Conservation (phyloP, 306 rosid genomes). For the Prunus armeniaca region DNA sequence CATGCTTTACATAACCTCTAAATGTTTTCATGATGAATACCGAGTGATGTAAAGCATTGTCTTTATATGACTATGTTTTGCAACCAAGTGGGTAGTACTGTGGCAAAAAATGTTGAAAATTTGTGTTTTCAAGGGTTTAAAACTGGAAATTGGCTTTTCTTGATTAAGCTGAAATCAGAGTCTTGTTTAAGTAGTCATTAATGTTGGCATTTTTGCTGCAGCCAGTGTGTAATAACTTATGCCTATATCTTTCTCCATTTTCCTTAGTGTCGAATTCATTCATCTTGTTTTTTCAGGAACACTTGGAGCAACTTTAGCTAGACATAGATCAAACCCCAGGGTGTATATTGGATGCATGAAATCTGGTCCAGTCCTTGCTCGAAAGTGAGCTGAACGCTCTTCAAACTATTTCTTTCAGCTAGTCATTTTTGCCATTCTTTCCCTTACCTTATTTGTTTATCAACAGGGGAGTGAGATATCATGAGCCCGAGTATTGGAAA, state of each 20-base stretch:
- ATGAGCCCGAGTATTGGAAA: slow-evolving; percentile 63
- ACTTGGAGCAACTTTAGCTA: slow-evolving; percentile 53
- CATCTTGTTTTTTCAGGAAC: slow-evolving; percentile 37
- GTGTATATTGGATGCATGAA: slow-evolving; percentile 66
- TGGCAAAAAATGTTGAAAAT: not conserved
- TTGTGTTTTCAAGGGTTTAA: not conserved
- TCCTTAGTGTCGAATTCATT: not conserved
- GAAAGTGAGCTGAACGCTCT: slow-evolving; percentile 34
- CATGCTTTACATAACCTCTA: not conserved
- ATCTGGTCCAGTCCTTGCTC: slow-evolving; percentile 63
- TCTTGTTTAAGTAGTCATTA: not conserved
- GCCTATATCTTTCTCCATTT: not conserved
- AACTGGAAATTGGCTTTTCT: not conserved
- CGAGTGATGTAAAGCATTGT: not conserved
- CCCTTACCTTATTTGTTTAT: not conserved
- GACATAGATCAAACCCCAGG: slow-evolving; percentile 43
- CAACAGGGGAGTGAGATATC: slow-evolving; percentile 56
- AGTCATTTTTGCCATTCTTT: not conserved
- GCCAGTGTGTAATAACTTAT: not conserved
- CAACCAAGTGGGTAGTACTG: not conserved
- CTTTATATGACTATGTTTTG: not conserved
- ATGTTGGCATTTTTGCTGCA: not conserved
- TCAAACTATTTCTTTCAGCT: not conserved
- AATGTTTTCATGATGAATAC: not conserved
- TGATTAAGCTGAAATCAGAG: not conserved